Conservation (phyloP, 305 asterid genomes). For the Rubia balearica region DNA sequence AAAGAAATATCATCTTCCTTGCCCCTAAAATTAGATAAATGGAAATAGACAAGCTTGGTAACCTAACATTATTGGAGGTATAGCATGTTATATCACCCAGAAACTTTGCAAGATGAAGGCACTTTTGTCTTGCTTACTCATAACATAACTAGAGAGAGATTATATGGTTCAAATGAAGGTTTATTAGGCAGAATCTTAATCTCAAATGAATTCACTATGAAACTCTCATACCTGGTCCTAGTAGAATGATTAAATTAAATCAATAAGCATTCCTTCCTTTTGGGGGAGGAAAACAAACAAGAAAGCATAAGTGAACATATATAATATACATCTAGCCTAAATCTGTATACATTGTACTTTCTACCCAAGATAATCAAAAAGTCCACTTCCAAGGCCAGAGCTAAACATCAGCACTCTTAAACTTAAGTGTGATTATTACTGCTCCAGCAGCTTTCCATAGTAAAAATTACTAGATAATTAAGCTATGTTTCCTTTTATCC, state of each 20-base stretch:
- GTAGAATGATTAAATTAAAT: neutral
- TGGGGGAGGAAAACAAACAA: neutral
- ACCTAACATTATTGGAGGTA: neutral
- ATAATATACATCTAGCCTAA: neutral
- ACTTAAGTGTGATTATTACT: no score
- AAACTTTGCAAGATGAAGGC: neutral
- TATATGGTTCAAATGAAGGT: neutral
- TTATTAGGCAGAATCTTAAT: neutral
- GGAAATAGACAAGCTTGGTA: neutral
- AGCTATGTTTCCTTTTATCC: neutral
- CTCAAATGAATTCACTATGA: neutral
- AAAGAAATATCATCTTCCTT: neutral
- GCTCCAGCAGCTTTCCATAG: no score
- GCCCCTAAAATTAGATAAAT: neutral
- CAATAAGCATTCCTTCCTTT: neutral
- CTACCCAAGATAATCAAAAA: neutral
- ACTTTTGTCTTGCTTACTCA: neutral
- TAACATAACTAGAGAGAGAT: neutral
- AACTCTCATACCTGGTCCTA: neutral
- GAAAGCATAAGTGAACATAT: neutral
- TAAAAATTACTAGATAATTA: no score
- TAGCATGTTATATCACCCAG: neutral
- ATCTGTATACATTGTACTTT: neutral
- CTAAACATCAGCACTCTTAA: neutral
- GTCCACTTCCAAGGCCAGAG: neutral